Base-by-base conservation (phyloP, 768 basidiomycete genomes). In the Xerocomus potaroensis region DNA sequence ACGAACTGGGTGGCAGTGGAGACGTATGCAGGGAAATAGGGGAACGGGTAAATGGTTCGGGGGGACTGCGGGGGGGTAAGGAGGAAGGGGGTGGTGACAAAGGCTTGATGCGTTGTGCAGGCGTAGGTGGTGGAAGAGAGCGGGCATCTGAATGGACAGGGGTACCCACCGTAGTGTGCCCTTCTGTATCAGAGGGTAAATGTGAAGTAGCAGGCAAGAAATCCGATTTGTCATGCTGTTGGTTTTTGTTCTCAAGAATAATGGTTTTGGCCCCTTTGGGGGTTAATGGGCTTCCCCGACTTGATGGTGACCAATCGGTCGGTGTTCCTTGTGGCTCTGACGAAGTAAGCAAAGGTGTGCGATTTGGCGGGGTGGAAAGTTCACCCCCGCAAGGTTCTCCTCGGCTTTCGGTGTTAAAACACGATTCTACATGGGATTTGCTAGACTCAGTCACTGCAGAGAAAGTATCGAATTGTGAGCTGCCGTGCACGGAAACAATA, bases 291-390 rank as follows among this genome's bases (percentile, higher is more conserved):
- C 54, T 66, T 7, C 59, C 57, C 16, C 51, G 53, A 9, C 46
- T 40, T 9, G 66, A 66, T 27, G 37, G 44, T 8, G 66, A 61
- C 64, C 64, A 66, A 22, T 64, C 45, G n/a, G 66, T 53, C n/a
- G 64, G 66, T 5, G 64, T 66, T 24, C 55, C 61, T 51, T 56
- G 57, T 11, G 15, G 42, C 33, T 11, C 52, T 11, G 19, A 24
- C n/a, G 51, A 30, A 19, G 45, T 26, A 8, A 47, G 48, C 7
- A 51, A 44, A 21, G 49, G 46, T n/a, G 49, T 54, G 27, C 43
- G 52, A 30, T 14, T 34, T 24, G 27, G 47, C 24, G 48, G n/a
- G 5, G 32, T 23, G 7, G 43, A 43, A 23, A 12, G 26, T 38
- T 8, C 39, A n/a, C n/a, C n/a, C n/a, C n/a, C n/a, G n/a, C 23